These are phyloP conservation scores for Babesia ovata DNA, from an alignment of 169 alveolate genomes.

Conservation along the genomic window DNA sequence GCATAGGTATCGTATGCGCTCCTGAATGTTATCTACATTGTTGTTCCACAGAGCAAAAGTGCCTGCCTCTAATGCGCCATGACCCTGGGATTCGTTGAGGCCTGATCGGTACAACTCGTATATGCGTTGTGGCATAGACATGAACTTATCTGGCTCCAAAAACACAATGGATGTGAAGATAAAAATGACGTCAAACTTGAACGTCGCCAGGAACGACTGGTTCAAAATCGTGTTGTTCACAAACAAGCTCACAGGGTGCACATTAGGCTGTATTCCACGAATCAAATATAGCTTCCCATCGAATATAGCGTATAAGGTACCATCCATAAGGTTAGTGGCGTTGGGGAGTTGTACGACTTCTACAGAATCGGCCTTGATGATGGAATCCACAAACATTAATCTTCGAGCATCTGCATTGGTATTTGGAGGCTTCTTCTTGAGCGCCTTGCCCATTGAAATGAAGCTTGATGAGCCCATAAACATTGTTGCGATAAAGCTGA, in stretches of 20 bases:
- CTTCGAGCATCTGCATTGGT: not conserved
- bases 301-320: constrained; percentile 7
- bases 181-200: constrained; percentile 48
- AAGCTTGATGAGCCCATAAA: constrained; percentile 20
- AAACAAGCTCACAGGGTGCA: constrained; percentile 54
- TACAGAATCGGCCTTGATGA: not conserved
- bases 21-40: constrained; percentile 51
- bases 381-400: constrained; percentile 28
- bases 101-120: constrained; percentile 39
- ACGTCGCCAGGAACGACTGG: constrained; percentile 43
- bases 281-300: constrained; percentile 37
- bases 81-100: constrained; percentile 19
- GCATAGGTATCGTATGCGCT: constrained; percentile 48
- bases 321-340: constrained; percentile 11
- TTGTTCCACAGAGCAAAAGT: constrained; percentile 46
- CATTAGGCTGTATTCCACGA: constrained; percentile 57
- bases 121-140: constrained; percentile 54
- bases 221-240: constrained; percentile 23
- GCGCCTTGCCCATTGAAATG: constrained; percentile 17
- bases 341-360: constrained; percentile 52
- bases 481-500: constrained; percentile 12
- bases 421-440: not conserved
- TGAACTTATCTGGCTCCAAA: constrained; percentile 27
- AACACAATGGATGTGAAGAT: constrained; percentile 52
- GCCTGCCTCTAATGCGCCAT: constrained; percentile 35